Percentiles rank a stretch among this genome's conserved stretches.
Evolutionary conservation across 2,329 filamentous ascomycete species (phyloP).

Genomic region (Trichocomaceae sp.): DNA sequence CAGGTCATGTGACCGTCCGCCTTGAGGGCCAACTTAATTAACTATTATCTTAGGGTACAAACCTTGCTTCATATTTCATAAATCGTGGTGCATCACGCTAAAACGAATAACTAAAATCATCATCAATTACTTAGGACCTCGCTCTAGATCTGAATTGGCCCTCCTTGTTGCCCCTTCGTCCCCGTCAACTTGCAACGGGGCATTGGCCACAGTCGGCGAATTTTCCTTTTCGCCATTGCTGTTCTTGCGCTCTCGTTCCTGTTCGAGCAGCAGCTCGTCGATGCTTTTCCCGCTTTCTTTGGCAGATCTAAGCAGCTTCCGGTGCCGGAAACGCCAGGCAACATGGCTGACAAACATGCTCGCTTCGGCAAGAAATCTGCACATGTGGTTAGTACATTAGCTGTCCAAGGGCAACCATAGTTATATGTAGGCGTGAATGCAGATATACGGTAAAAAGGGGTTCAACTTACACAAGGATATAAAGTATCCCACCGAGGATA

Average conservation of each 20-base stretch:
- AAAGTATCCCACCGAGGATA: slow-evolving; percentile 53
- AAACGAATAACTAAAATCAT: neutral
- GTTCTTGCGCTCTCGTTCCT: neutral
- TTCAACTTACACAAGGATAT: slow-evolving; percentile 51
- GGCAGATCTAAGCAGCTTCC: slow-evolving; percentile 47
- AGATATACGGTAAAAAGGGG: too few species aligned
- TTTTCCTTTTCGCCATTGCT: neutral
- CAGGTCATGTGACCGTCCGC: neutral
- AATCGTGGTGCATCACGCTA: neutral
- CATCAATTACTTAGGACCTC: neutral
- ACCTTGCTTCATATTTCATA: neutral
- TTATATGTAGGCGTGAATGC: too few species aligned
- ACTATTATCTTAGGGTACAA: too few species aligned
- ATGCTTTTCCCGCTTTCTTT: slow-evolving; percentile 48
- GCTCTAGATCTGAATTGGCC: slow-evolving; percentile 1
- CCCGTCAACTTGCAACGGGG: neutral
- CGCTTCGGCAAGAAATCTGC: slow-evolving; percentile 50
- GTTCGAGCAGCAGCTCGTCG: slow-evolving; percentile 44
- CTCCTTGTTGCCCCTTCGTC: neutral
- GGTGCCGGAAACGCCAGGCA: slow-evolving; percentile 53
- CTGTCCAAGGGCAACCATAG: too few species aligned
- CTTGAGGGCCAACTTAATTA: too few species aligned
- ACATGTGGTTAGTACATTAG: neutral
- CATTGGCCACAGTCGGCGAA: neutral
- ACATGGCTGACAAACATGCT: slow-evolving; percentile 56